Evolutionary conservation across 2,329 filamentous ascomycete species (phyloP).

Genomic region (Hansfordia pulvinata): DNA sequence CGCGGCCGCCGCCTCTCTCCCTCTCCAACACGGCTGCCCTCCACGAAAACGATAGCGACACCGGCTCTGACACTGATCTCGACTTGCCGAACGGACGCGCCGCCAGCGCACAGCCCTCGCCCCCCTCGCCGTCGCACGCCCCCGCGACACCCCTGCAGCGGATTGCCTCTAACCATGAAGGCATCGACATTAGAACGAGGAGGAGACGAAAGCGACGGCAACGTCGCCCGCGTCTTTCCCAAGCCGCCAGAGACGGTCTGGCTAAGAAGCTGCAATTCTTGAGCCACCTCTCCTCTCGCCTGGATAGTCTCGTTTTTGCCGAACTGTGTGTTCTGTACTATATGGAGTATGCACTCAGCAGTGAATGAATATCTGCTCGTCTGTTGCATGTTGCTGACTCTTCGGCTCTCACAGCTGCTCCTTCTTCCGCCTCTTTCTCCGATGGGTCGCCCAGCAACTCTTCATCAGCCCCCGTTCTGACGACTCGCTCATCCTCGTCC

Average conservation of each 20-base stretch:
- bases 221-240: slow-evolving; percentile 11
- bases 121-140: too few species aligned
- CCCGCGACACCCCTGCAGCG: too few species aligned
- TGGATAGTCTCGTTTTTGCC: slow-evolving; percentile 50
- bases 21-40: slow-evolving; percentile 16
- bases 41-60: slow-evolving; percentile 8
- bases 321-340: slow-evolving; percentile 56
- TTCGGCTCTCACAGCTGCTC: slow-evolving; percentile 36
- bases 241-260: slow-evolving; percentile 20
- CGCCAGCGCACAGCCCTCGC: too few species aligned
- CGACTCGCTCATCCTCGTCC: slow-evolving; percentile 37
- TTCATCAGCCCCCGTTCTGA: slow-evolving; percentile 52
- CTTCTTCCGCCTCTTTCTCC: slow-evolving; percentile 46
- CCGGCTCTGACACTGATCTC: slow-evolving; percentile 10
- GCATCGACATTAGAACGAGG: slow-evolving; percentile 1
- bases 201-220: neutral
- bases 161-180: too few species aligned
- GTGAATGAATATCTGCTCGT: too few species aligned
- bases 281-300: slow-evolving; percentile 42
- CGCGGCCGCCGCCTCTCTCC: slow-evolving; percentile 21
- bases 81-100: too few species aligned
- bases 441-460: slow-evolving; percentile 44
- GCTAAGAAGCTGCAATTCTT: slow-evolving; percentile 47
- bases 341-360: slow-evolving; percentile 58
- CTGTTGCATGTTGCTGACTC: slow-evolving; percentile 1